phyloP scores from a whole-genome alignment of 2,329 filamentous ascomycete species.

The Phialocephala subalpina region DNA sequence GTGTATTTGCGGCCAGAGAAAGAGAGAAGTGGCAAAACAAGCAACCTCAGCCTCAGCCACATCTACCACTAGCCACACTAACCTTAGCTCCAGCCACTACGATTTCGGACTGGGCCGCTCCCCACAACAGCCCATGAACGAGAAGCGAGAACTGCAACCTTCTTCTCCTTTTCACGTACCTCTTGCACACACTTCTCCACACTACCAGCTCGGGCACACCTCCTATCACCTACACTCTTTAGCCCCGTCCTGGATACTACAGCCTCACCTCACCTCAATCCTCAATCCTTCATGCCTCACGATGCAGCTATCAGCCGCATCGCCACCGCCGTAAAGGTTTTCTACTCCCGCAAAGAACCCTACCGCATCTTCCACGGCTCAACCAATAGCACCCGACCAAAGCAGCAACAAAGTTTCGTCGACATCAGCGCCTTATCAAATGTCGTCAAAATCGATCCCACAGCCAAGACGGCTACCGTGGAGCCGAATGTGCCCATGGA shows the following conservation, averaged over 20 bases:
- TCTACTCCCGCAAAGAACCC: constrained; percentile 55
- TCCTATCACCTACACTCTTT: background rate
- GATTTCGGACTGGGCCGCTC: background rate
- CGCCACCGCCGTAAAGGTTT: constrained; percentile 52
- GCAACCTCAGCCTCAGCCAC: background rate
- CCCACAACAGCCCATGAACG: background rate
- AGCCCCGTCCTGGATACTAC: background rate
- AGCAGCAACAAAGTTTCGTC: constrained; percentile 51
- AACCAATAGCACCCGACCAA: constrained; percentile 59
- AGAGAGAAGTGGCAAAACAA: background rate
- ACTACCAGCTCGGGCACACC: background rate
- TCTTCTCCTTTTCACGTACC: background rate
- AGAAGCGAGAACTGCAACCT: background rate
- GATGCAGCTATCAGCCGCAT: constrained; percentile 53
- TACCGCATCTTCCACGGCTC: constrained; percentile 66
- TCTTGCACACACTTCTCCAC: background rate
- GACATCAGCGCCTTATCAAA: constrained; percentile 57
- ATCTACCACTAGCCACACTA: background rate
- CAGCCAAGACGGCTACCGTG: constrained; percentile 57
- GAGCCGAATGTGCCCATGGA: constrained; percentile 78
- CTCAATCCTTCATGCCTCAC: constrained; percentile 37
- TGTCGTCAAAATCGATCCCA: constrained; percentile 52
- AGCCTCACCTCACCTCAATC: background rate
- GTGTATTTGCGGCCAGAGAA: background rate
- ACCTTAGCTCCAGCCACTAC: background rate